phyloP scores from a whole-genome alignment of 495 filamentous ascomycete species.

The Penicilliopsis zonata region DNA sequence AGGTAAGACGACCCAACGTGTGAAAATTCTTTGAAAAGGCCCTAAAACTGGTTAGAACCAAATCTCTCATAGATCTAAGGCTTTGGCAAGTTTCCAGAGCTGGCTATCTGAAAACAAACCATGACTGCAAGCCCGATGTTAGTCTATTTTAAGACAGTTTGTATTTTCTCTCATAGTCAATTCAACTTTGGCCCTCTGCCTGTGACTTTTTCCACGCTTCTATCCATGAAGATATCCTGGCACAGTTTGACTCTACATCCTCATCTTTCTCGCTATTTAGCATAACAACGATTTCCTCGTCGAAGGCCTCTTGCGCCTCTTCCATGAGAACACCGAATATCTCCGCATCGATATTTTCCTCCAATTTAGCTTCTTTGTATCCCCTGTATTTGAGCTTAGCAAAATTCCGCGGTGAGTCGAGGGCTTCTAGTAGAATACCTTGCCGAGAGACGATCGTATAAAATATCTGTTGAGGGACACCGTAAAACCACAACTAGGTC shows the following conservation, averaged over 20 bases:
- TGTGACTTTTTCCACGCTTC: constrained; percentile 65
- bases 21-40: background rate
- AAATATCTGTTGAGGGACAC: constrained; percentile 52
- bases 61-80: constrained; percentile 81
- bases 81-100: constrained; percentile 67
- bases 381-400: constrained; percentile 32
- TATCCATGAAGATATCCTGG: constrained; percentile 72
- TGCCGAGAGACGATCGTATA: constrained; percentile 74
- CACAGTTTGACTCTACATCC: constrained; percentile 80
- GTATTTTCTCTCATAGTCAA: background rate
- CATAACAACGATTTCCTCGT: constrained; percentile 83
- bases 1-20: constrained; percentile 26
- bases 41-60: constrained; percentile 45
- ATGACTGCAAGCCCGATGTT: background rate
- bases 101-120: constrained; percentile 55
- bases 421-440: constrained; percentile 33
- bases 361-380: constrained; percentile 74
- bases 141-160: too few species aligned
- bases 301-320: constrained; percentile 79
- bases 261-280: constrained; percentile 68
- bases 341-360: constrained; percentile 94
- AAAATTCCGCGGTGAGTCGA: background rate
- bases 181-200: constrained; percentile 11
- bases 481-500: constrained; percentile 91
- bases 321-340: constrained; percentile 93